These are phyloP conservation scores for Diutina mesorugosa DNA, from an alignment of 1,139 yeast species.

Conservation along the genomic window DNA sequence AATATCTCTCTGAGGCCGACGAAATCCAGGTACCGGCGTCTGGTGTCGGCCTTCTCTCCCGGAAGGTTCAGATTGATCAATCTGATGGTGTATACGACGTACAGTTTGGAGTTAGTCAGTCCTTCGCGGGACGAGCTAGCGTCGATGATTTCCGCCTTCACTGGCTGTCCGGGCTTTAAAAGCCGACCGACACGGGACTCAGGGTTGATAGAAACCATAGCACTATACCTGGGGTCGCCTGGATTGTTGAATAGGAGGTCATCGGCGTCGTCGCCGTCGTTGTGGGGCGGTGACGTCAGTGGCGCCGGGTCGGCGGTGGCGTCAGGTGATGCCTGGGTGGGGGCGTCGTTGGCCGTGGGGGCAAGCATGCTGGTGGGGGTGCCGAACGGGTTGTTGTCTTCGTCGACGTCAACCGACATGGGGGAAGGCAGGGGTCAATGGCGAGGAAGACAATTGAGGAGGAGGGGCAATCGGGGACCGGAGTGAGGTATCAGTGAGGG, in stretches of 20 bases:
- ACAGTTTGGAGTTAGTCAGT: constrained; percentile 42
- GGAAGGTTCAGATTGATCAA: constrained; percentile 20
- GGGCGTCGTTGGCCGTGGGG: constrained; percentile 4
- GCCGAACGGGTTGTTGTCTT: constrained; percentile 42
- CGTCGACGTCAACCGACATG: constrained; percentile 14
- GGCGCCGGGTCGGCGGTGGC: constrained; percentile 3
- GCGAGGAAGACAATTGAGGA: not conserved
- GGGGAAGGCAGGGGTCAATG: not conserved
- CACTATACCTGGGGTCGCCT: constrained; percentile 9
- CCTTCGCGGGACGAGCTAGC: constrained; percentile 77
- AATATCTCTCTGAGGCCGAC: constrained; percentile 67
- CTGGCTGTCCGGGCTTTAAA: constrained; percentile 17
- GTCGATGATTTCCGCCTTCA: constrained; percentile 47
- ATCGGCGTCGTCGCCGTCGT: constrained; percentile 3
- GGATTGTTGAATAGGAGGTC: constrained; percentile 5
- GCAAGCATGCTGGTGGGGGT: constrained; percentile 11
- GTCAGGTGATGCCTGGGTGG: not conserved
- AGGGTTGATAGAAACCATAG: constrained; percentile 21
- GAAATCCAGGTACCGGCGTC: constrained; percentile 86
- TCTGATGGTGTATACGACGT: constrained; percentile 70
- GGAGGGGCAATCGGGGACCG: too few species aligned
- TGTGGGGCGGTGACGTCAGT: not conserved
- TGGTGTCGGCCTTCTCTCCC: constrained; percentile 42
- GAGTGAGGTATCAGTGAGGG: too few species aligned
- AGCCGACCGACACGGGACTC: constrained; percentile 27